phyloP scores from a whole-genome alignment of 257 asterid species.

The Salvia hispanica region DNA sequence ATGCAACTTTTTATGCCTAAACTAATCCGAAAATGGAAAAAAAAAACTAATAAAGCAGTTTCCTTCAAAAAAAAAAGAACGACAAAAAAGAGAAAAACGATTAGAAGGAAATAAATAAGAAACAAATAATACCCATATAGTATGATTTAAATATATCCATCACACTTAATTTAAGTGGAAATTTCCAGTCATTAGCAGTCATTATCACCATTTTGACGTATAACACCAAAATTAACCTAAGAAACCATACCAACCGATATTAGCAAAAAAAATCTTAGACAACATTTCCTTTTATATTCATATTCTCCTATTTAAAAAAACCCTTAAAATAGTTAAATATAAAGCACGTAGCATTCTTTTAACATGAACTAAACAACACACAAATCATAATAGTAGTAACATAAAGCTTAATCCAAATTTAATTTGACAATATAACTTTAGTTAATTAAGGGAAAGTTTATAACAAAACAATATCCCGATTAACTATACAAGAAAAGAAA shows the following conservation, averaged over 20 bases:
- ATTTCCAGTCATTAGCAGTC: not conserved
- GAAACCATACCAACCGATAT: not conserved
- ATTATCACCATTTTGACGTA: not conserved
- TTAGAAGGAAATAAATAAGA: not conserved
- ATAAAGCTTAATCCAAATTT: too few relatives aligned
- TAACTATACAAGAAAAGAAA: too few relatives aligned
- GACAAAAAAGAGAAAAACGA: not conserved
- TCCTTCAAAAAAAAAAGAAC: not conserved
- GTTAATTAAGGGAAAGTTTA: too few relatives aligned
- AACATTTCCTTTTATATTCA: not conserved
- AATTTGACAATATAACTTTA: too few relatives aligned
- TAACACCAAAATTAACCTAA: conserved; percentile 9
- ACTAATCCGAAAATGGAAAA: too few relatives aligned
- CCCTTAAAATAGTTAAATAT: too few relatives aligned
- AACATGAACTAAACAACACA: too few relatives aligned
- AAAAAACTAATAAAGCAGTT: not conserved
- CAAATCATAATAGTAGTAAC: too few relatives aligned
- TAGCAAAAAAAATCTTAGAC: not conserved
- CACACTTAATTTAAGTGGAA: not conserved
- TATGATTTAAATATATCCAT: not conserved
- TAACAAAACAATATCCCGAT: too few relatives aligned
- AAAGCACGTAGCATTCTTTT: too few relatives aligned
- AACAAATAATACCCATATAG: not conserved
- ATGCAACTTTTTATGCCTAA: too few relatives aligned
- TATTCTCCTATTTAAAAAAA: not conserved